phyloP scores from a whole-genome alignment of 352 stramenopile species.

The Halophytophthora batemanensis region DNA sequence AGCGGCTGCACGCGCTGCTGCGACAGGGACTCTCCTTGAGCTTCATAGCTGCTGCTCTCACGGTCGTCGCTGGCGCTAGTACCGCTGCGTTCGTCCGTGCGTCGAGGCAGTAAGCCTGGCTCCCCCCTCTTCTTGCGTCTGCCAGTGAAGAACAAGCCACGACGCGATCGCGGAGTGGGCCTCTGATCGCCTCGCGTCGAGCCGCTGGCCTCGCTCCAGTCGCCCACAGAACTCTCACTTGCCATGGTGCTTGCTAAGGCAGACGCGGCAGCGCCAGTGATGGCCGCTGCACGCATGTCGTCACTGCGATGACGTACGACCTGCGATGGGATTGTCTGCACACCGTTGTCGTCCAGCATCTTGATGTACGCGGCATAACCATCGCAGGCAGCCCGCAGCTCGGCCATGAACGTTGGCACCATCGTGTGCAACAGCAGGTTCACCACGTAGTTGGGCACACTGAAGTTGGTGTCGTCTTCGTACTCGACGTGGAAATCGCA shows the following conservation, averaged over 20 bases:
- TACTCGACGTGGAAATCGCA: conserved; percentile 79
- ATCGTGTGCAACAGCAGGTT: conserved; percentile 51
- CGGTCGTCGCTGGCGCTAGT: conserved; percentile 7
- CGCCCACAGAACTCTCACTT: conserved; percentile 5
- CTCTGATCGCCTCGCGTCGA: conserved; percentile 22
- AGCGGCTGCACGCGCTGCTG: conserved; percentile 6
- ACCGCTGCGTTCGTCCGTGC: conserved; percentile 16
- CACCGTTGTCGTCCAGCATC: conserved; percentile 34
- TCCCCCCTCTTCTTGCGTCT: conserved; percentile 19
- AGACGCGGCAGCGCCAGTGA: conserved; percentile 8
- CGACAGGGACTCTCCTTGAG: conserved; percentile 17
- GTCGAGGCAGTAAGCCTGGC: conserved; percentile 12
- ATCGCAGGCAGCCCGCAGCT: conserved; percentile 53
- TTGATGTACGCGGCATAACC: conserved; percentile 53
- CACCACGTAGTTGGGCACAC: conserved; percentile 67
- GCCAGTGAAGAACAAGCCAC: conserved; percentile 19
- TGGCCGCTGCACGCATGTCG: background rate
- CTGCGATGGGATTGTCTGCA: conserved; percentile 46
- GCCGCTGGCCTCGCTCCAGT: conserved; percentile 10
- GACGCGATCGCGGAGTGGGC: conserved; percentile 9
- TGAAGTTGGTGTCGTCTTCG: conserved; percentile 77
- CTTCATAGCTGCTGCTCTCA: conserved; percentile 19
- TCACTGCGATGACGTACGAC: conserved; percentile 37
- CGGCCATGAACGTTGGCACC: conserved; percentile 61
- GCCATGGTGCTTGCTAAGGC: conserved; percentile 2